Evolutionary conservation across 345 rosid genomes (phyloP).

Genomic region (Streptanthus diversifolius): DNA sequence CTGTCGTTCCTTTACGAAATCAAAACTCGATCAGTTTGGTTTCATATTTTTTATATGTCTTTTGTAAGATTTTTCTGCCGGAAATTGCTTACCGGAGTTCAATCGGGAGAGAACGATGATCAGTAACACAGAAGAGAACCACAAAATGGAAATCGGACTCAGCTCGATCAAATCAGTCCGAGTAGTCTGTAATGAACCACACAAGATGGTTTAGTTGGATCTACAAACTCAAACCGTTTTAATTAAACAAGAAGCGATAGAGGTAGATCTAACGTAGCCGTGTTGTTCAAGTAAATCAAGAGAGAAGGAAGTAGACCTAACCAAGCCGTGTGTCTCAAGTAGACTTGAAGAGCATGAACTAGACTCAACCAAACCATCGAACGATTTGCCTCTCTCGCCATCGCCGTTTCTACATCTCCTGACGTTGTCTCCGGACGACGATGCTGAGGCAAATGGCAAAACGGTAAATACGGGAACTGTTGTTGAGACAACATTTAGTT

Average conservation of each 20-base stretch:
- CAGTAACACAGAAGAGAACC: neutral
- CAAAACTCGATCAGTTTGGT: neutral
- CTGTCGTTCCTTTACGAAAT: neutral
- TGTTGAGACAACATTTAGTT: neutral
- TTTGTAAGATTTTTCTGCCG: neutral
- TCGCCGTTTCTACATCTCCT: neutral
- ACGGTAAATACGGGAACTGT: neutral
- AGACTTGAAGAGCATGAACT: neutral
- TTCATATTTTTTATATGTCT: neutral
- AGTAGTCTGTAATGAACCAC: slow-evolving; percentile 16
- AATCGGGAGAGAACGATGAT: neutral
- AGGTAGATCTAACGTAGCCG: neutral
- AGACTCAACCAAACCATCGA: neutral
- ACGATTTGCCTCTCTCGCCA: neutral
- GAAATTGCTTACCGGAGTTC: neutral
- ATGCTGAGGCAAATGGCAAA: neutral
- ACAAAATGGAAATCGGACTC: neutral
- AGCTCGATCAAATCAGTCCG: neutral
- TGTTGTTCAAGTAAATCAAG: neutral
- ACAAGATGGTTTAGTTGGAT: slow-evolving; percentile 16
- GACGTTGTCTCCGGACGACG: neutral
- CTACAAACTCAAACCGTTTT: neutral
- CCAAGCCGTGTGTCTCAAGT: neutral
- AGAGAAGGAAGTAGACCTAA: neutral
- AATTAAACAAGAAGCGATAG: neutral